phyloP scores from a whole-genome alignment of 139 green algal genomes.

The Marvania coccoides region DNA sequence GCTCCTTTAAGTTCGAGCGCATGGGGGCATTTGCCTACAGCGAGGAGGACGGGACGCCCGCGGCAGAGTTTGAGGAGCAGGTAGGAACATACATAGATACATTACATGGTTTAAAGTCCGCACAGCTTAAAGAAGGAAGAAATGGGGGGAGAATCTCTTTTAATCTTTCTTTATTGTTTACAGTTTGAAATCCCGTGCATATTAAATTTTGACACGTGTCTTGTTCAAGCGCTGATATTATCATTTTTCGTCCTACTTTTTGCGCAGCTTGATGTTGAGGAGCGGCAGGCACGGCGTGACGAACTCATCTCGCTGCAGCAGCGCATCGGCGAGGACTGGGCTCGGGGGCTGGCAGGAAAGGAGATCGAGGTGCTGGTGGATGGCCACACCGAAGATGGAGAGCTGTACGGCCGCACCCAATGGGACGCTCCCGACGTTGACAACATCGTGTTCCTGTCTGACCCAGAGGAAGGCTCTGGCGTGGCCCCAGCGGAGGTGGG shows the following conservation, averaged over 20 bases:
- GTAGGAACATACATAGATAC: too few species aligned
- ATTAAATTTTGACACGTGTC: not conserved
- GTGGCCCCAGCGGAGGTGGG: slow-evolving; percentile 38
- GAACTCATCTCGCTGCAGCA: slow-evolving; percentile 74
- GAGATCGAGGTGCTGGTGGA: slow-evolving; percentile 69
- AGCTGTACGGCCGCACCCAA: slow-evolving; percentile 61
- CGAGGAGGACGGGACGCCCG: slow-evolving; percentile 85
- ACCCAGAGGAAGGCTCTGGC: slow-evolving; percentile 17
- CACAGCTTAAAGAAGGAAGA: too few species aligned
- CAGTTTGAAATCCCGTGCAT: too few species aligned
- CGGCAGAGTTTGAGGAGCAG: slow-evolving; percentile 55
- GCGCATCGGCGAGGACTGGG: slow-evolving; percentile 53
- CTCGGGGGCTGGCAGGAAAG: slow-evolving; percentile 46
- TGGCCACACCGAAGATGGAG: slow-evolving; percentile 61
- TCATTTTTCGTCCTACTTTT: not conserved
- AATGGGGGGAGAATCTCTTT: too few species aligned
- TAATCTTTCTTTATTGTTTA: too few species aligned
- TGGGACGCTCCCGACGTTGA: slow-evolving; percentile 67
- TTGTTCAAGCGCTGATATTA: not conserved
- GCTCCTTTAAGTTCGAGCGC: slow-evolving; percentile 68
- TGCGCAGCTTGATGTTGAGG: slow-evolving; percentile 29
- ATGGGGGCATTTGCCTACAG: slow-evolving; percentile 78
- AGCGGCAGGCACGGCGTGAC: slow-evolving; percentile 57
- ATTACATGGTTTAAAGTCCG: too few species aligned
- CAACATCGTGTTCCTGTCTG: slow-evolving; percentile 63